Conservation (phyloP, 176 grass and related monocot genomes). For the Oryza glaberrima region DNA sequence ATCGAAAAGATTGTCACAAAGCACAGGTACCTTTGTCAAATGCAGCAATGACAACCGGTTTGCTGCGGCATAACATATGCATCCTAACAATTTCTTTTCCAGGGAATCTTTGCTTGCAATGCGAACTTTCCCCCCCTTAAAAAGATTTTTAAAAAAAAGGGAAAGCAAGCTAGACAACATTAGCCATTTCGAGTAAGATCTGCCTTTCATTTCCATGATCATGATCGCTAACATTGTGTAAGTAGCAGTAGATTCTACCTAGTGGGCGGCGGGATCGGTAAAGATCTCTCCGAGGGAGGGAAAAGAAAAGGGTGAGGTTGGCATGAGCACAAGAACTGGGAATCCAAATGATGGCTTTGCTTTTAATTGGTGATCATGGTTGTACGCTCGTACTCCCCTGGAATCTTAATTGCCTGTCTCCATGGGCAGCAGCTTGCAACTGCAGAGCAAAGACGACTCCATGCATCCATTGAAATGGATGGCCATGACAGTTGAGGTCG, state of each 20-base stretch:
- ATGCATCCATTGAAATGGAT: constrained; percentile 20
- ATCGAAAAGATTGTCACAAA: constrained; percentile 4
- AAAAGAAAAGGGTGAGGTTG: background rate
- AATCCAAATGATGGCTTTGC: constrained; percentile 53
- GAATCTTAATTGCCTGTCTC: constrained; percentile 48
- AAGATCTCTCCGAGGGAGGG: background rate
- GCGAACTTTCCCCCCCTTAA: too few species aligned
- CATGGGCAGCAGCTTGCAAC: constrained; percentile 20
- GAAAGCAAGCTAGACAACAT: background rate
- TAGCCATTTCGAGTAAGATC: constrained; percentile 33
- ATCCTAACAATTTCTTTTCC: background rate
- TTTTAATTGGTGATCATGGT: constrained; percentile 56
- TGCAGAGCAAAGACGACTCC: background rate
- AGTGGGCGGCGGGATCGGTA: constrained; percentile 14
- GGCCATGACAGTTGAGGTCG: background rate
- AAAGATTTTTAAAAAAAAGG: background rate
- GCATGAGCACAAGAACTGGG: constrained; percentile 21
- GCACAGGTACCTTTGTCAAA: constrained; percentile 9
- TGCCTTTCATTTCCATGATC: constrained; percentile 7
- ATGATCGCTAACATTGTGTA: background rate
- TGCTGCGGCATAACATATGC: background rate
- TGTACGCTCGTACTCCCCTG: constrained; percentile 17
- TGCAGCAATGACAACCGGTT: background rate
- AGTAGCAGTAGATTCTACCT: background rate
- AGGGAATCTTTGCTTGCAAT: constrained; percentile 9